Evolutionary conservation across 495 filamentous ascomycete genomes (phyloP), one percentile per base, ranked within the genome.

Genomic region (Aspergillus bertholletiae): DNA sequence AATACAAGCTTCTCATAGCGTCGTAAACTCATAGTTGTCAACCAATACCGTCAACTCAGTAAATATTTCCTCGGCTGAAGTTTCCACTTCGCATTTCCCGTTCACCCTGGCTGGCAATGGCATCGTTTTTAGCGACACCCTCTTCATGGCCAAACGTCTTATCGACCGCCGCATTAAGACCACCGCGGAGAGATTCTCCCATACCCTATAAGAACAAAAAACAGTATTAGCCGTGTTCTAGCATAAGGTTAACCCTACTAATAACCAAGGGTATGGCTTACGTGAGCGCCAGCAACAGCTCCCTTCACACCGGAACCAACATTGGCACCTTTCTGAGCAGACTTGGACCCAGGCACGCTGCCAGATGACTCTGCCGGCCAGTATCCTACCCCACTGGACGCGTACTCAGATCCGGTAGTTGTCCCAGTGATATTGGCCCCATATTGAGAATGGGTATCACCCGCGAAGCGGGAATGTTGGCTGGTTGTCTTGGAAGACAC

Each of bases 151-250:
- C 70, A 54, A 76, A 74, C 0, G 71, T 60, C 54, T 63, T 62
- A 43, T 78, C 75, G 41, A 76, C 69, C 0, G 70, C 68, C 3
- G 70, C 60, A 48, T 58, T 72, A 20, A 76, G 22, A 5, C 62
- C 63, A 5, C 74, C 74, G n/a, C 74, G 71, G n/a, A 77, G 60
- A 2, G 71, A 67, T 55, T 77, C 74, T n/a, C 73, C 73, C 20
- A 65, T 64, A 7, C 74, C 74, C 72, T 76, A 37, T 26, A 13
- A 18, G 34, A 15, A 46, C 13, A 17, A 37, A 34, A 7, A 57
- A 40, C 37, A n/a, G n/a, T 2, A 11, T 27, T 17, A 44, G 37
- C 34, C 44, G 46, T 22, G 49, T 26, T 46, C 37, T 46, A 23
- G 34, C 34, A 37, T 37, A n/a, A n/a, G n/a, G n/a, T n/a, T n/a